A percentile compares a stretch with the other conserved stretches of the same genome.
Evolutionary conservation across 805 yeast species (phyloP).

Genomic region (Kluyveromyces starmeri): DNA sequence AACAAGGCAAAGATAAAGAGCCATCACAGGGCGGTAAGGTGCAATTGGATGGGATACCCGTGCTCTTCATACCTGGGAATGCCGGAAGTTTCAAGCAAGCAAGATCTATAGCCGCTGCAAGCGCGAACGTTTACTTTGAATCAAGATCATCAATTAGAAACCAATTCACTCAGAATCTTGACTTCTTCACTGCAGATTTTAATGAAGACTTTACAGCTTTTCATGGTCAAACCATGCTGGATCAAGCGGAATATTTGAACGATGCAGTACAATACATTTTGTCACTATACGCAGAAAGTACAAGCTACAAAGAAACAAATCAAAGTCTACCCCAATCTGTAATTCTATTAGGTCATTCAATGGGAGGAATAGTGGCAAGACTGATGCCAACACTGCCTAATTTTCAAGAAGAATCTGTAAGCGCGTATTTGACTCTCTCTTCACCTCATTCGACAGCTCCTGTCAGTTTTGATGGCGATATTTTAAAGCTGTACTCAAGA

Average conservation of each 20-base stretch:
- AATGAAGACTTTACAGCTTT: conserved; percentile 95
- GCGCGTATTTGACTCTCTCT: conserved; percentile 75
- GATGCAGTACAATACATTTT: conserved; percentile 78
- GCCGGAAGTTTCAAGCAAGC: conserved; percentile 92
- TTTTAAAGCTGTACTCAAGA: conserved; percentile 61
- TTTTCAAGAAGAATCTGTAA: conserved; percentile 61
- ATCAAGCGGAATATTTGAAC: conserved; percentile 87
- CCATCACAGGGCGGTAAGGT: conserved; percentile 37
- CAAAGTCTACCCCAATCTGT: conserved; percentile 52
- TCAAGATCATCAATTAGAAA: conserved; percentile 18
- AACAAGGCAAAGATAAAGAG: conserved; percentile 55
- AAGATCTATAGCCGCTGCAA: conserved; percentile 82
- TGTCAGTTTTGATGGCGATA: conserved; percentile 84
- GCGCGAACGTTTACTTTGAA: conserved; percentile 47
- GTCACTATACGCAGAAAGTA: conserved; percentile 42
- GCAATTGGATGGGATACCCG: conserved; percentile 67
- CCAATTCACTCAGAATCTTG: conserved; percentile 41
- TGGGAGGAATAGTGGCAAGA: conserved; percentile 96
- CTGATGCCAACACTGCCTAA: conserved; percentile 75
- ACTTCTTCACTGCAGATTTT: conserved; percentile 87
- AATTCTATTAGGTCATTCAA: conserved; percentile 79
- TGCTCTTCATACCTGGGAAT: conserved; percentile 91
- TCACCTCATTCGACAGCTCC: conserved; percentile 93
- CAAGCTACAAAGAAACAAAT: conserved; percentile 7
- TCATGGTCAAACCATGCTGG: conserved; percentile 87